Evolutionary conservation across 306 rosid genomes (phyloP), one percentile per base, ranked within the genome.

Genomic region (Cucurbita maxima): DNA sequence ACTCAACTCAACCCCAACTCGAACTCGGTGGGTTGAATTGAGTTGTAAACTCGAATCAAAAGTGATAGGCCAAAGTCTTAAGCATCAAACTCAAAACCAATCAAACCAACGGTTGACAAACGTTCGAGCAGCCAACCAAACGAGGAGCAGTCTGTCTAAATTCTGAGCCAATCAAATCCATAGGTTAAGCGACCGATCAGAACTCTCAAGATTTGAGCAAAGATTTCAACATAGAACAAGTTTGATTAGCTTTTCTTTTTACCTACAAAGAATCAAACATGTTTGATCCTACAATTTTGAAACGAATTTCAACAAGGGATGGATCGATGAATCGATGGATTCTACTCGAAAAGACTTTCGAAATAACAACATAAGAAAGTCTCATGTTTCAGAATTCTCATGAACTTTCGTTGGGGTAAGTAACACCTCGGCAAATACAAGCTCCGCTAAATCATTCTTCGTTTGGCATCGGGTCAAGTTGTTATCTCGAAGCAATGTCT

Each of bases 261-360:
- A 70, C 74, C 74, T 70, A 70, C 74, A 70, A 70, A 50, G 74
- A 70, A 70, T 51, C 56, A 70, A 70, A 50, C 74, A 50, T 4
- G 74, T 22, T 70, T 51, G 56, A 70, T 34, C 74, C 74, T 70
- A 70, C 58, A 2, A 16, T 25, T 25, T 70, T 30, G 45, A 70
- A 70, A 50, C 51, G 58, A 30, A 70, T 70, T 70, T 70, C 45
- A 50, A 70, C 30, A 2, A 30, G 45, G 25, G 6, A 50, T 10
- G 11, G 47, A 43, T 40, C 34, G 34, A 30, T 30, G 34, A 30
- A 30, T 30, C 34, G 4, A 30, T 2, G 20, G 9, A 41, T 43
- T 50, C 74, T 48, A 48, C 58, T 7, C 44, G 34, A 4, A 47
- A 67, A 25, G 20, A 69, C 48, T 22, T 47, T 15, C 56, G 12